Conservation (phyloP, 139 green algal genomes). For the Coelastrella sp. region DNA sequence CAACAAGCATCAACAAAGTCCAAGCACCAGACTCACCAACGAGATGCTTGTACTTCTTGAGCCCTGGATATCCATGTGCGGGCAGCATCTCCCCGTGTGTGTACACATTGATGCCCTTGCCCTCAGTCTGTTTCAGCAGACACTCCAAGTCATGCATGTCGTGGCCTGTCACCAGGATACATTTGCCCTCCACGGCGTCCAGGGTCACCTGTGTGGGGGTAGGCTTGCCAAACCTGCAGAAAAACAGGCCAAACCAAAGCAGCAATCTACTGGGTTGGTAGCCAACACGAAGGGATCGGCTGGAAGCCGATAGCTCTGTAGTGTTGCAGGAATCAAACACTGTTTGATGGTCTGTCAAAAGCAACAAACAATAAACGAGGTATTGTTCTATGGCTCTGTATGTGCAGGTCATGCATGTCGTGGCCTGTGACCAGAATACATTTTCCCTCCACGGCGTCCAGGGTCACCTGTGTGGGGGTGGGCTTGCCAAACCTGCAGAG, state of each 20-base stretch:
- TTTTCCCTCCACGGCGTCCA: conserved; percentile 73
- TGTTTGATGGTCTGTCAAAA: background rate
- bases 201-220: conserved; percentile 70
- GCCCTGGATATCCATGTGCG: too few relatives aligned
- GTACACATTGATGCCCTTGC: conserved; percentile 79
- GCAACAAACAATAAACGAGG: background rate
- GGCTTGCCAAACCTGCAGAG: conserved; percentile 64
- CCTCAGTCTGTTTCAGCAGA: conserved; percentile 76
- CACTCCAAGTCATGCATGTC: conserved; percentile 81
- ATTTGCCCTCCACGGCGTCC: conserved; percentile 70
- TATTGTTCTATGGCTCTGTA: background rate
- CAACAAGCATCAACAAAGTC: too few relatives aligned
- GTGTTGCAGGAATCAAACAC: background rate
- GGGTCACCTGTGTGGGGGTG: conserved; percentile 65
- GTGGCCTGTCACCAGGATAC: conserved; percentile 82
- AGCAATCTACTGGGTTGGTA: too few relatives aligned
- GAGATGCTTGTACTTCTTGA: too few relatives aligned
- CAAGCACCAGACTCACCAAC: too few relatives aligned
- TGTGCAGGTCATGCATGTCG: too few relatives aligned
- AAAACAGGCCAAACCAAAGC: background rate
- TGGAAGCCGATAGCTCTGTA: too few relatives aligned
- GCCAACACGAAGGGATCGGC: too few relatives aligned
- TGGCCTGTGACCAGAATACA: conserved; percentile 68
- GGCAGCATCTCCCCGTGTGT: too few relatives aligned
- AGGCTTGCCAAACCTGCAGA: conserved; percentile 64